Conservation (phyloP, 2,329 filamentous ascomycete genomes). For the Colletotrichum trifolii region DNA sequence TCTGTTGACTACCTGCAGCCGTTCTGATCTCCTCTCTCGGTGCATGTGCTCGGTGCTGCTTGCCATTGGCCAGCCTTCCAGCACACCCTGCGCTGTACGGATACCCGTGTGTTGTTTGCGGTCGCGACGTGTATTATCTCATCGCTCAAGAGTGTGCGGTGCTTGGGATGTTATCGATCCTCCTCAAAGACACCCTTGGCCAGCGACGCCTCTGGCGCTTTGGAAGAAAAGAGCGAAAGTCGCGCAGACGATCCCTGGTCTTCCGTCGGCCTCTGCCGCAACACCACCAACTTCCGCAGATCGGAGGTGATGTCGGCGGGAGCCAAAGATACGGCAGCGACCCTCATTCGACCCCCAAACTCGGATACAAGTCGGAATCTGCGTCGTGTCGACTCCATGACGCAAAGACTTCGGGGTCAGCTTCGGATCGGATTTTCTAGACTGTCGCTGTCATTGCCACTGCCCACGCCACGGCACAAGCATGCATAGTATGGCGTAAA, state of each 20-base stretch:
- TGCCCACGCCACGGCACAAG: background rate
- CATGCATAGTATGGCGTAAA: background rate
- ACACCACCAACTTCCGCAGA: slow-evolving; percentile 27
- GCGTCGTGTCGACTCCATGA: slow-evolving; percentile 23
- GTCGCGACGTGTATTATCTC: slow-evolving; percentile 9
- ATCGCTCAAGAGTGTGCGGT: background rate
- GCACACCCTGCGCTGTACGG: background rate
- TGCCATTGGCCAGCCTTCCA: slow-evolving; percentile 27
- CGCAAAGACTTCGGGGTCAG: slow-evolving; percentile 8
- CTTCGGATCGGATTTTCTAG: background rate
- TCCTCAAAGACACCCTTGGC: slow-evolving; percentile 9
- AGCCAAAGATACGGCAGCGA: slow-evolving; percentile 5
- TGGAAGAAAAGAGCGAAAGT: slow-evolving; percentile 11
- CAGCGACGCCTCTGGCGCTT: slow-evolving; percentile 35
- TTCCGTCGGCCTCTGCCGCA: slow-evolving; percentile 25
- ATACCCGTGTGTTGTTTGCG: slow-evolving; percentile 3
- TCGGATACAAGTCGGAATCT: slow-evolving; percentile 13
- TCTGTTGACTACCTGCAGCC: slow-evolving; percentile 1
- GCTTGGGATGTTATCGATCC: background rate
- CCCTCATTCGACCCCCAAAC: slow-evolving; percentile 1
- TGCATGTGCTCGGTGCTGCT: slow-evolving; percentile 27
- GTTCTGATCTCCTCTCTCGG: slow-evolving; percentile 2
- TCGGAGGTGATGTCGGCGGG: slow-evolving; percentile 24
- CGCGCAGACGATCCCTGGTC: slow-evolving; percentile 11
- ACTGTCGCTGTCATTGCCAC: background rate